Evolutionary conservation across 2,329 filamentous ascomycete species (phyloP).

Genomic region (Stagonosporopsis vannaccii): DNA sequence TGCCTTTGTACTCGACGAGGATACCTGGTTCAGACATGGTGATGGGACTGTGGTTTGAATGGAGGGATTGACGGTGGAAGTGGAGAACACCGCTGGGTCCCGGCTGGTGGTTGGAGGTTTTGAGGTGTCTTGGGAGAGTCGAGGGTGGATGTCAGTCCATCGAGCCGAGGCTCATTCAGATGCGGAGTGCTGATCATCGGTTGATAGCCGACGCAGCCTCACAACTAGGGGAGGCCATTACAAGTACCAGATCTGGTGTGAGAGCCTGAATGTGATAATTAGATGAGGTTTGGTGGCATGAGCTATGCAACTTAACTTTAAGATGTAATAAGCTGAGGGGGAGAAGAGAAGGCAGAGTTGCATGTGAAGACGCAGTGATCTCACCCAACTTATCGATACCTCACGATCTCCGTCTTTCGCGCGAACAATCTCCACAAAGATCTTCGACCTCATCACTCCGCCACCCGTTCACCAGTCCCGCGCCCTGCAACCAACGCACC

Average conservation of each 20-base stretch:
- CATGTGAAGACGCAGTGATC: slow-evolving; percentile 10
- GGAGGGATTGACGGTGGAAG: not conserved
- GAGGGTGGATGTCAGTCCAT: slow-evolving; percentile 6
- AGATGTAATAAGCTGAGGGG: not conserved
- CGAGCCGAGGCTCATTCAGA: slow-evolving; percentile 15
- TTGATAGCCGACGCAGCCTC: slow-evolving; percentile 7
- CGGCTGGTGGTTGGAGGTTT: not conserved
- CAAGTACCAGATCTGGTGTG: not conserved
- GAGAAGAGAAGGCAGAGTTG: not conserved
- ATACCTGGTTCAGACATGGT: slow-evolving; percentile 58
- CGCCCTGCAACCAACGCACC: not conserved
- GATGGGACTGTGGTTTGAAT: not conserved
- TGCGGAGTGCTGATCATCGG: slow-evolving; percentile 10
- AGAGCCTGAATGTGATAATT: not conserved
- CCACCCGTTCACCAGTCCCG: slow-evolving; percentile 1
- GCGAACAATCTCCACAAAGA: slow-evolving; percentile 33
- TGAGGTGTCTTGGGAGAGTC: not conserved
- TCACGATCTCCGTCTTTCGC: slow-evolving; percentile 24
- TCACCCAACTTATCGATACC: slow-evolving; percentile 12
- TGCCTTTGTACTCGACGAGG: slow-evolving; percentile 69
- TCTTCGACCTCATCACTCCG: slow-evolving; percentile 20
- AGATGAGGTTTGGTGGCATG: not conserved
- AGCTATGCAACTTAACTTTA: not conserved
- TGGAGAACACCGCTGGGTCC: not conserved
- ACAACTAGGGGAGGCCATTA: not conserved